These are phyloP conservation scores for Solanum neorickii DNA, from an alignment of 257 asterid species.

Conservation along the genomic window DNA sequence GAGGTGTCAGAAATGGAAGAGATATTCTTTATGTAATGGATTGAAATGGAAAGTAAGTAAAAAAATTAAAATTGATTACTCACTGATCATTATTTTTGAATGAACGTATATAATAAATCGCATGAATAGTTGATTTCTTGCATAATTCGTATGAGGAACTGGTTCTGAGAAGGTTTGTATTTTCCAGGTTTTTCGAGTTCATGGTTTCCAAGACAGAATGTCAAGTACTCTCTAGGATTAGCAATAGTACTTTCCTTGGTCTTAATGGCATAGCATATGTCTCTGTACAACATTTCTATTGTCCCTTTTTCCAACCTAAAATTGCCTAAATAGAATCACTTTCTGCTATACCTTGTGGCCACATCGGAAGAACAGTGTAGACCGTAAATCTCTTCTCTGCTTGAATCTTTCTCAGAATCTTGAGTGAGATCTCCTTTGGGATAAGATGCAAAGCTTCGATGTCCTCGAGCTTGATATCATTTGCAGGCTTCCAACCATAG, in stretches of 20 bases:
- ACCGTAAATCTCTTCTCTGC: conserved; percentile 55
- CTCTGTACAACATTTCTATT: conserved; percentile 87
- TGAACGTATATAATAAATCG: conserved; percentile 36
- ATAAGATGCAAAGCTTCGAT: conserved; percentile 44
- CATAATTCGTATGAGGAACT: conserved; percentile 14
- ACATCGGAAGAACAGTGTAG: conserved; percentile 80
- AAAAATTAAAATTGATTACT: too few species aligned
- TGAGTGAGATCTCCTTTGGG: conserved; percentile 71
- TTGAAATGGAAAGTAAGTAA: too few species aligned
- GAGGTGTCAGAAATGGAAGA: background rate
- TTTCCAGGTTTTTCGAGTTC: too few species aligned
- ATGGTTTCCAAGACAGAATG: too few species aligned
- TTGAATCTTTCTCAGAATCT: conserved; percentile 61
- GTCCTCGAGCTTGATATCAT: background rate
- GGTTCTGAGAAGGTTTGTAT: too few species aligned
- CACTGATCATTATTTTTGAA: too few species aligned
- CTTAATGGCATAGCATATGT: conserved; percentile 27
- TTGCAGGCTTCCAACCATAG: conserved; percentile 42
- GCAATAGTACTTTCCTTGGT: too few species aligned
- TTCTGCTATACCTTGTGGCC: conserved; percentile 86
- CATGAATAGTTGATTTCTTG: conserved; percentile 61
- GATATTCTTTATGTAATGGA: too few species aligned
- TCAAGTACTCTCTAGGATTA: too few species aligned
- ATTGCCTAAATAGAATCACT: conserved; percentile 81
- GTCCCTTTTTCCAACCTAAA: conserved; percentile 84